Percentiles rank a stretch among this genome's conserved stretches.
Evolutionary conservation across 1,139 yeast genomes (phyloP).

Genomic region (Yamadazyma pseudoaaseri): DNA sequence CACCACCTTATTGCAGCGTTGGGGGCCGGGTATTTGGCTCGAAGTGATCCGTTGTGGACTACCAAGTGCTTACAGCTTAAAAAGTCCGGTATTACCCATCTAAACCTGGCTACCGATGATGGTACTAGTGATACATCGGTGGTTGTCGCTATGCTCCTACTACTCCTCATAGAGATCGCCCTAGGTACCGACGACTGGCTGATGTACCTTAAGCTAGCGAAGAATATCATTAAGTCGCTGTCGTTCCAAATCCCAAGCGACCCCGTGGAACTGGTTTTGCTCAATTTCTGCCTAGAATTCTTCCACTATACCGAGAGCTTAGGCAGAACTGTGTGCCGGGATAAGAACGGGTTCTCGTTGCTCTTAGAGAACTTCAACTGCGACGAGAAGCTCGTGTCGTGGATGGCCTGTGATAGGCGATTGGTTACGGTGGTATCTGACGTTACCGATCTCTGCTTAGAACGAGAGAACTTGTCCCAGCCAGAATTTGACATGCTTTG

Average conservation of each 20-base stretch:
- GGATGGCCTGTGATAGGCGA: constrained; percentile 1
- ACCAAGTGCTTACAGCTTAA: constrained; percentile 1
- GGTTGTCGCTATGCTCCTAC: not conserved
- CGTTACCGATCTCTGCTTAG: constrained; percentile 1
- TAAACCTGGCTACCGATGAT: not conserved
- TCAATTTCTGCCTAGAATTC: constrained; percentile 1
- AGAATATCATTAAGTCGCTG: not conserved
- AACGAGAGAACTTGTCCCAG: not conserved
- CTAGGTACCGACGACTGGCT: constrained; percentile 1
- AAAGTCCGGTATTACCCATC: not conserved
- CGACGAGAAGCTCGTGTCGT: constrained; percentile 1
- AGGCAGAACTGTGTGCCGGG: constrained; percentile 1
- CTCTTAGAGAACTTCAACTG: constrained; percentile 1
- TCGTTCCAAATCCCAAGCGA: not conserved
- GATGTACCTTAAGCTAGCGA: constrained; percentile 1
- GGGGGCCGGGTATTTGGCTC: not conserved
- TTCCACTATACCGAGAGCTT: constrained; percentile 1
- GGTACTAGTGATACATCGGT: not conserved
- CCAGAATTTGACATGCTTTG: constrained; percentile 1
- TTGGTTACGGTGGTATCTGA: not conserved
- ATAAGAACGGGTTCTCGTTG: constrained; percentile 1
- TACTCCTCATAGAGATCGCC: constrained; percentile 1
- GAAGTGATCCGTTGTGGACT: not conserved
- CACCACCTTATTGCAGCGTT: not conserved
- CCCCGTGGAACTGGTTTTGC: not conserved